Conservation (phyloP, 2,329 filamentous ascomycete genomes). For the Ophiosphaerella korrae region DNA sequence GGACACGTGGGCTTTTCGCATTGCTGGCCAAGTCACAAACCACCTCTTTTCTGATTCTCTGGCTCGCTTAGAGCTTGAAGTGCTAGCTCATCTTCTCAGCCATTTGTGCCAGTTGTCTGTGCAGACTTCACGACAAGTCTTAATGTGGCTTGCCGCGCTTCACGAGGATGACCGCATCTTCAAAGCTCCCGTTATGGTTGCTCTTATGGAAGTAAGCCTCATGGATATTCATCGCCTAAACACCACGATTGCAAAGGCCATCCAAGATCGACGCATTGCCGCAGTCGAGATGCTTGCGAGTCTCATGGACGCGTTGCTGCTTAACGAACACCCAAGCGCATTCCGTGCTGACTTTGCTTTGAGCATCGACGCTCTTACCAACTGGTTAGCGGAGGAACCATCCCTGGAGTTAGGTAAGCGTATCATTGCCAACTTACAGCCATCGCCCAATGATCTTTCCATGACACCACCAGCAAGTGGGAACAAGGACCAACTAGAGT, state of each 20-base stretch:
- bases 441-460: conserved; percentile 59
- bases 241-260: conserved; percentile 71
- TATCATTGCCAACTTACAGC: conserved; percentile 69
- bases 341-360: conserved; percentile 84
- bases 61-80: conserved; percentile 64
- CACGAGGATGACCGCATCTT: conserved; percentile 65
- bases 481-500: conserved; percentile 84
- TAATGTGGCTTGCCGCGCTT: conserved; percentile 55
- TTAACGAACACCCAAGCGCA: conserved; percentile 77
- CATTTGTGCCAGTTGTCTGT: conserved; percentile 67
- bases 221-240: conserved; percentile 65
- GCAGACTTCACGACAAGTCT: conserved; percentile 59
- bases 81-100: conserved; percentile 65
- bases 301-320: conserved; percentile 76
- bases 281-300: conserved; percentile 81
- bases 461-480: conserved; percentile 62
- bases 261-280: conserved; percentile 71
- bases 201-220: conserved; percentile 63
- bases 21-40: conserved; percentile 62
- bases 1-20: conserved; percentile 61
- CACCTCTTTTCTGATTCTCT: conserved; percentile 62
- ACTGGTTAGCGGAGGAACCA: conserved; percentile 78
- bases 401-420: conserved; percentile 68
- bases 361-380: conserved; percentile 79
- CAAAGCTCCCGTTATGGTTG: conserved; percentile 65